Evolutionary conservation across 2,329 filamentous ascomycete genomes (phyloP), one percentile per base, ranked within the genome.

Genomic region (Drechslerella dactyloides): DNA sequence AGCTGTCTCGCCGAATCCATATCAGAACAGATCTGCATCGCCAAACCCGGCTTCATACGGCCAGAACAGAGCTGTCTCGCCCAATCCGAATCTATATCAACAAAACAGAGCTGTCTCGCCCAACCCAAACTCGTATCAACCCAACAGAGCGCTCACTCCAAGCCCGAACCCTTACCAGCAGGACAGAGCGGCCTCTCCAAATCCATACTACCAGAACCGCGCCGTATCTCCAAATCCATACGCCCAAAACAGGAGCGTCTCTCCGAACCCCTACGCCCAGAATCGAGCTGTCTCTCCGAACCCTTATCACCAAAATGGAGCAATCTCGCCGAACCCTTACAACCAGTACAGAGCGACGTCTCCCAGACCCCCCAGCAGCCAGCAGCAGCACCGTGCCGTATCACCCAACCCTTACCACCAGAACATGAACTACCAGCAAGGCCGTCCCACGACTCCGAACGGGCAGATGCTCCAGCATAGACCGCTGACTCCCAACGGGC

Each of bases 151-250:
- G 27, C 27, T 33, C 27, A 4, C 27, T 33, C 27, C 27, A 33
- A 33, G 52, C 24, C 58, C 65, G 0, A 64, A 64, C 23, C 58
- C 58, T 4, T 59, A 70, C 50, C 52, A 24, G 10, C 65, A 61
- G 27, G 62, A 74, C 59, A 59, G 74, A 59, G 61, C 55, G 46
- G 64, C 55, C 7, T 75, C 76, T 40, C 75, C 76, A 21, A 74
- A 73, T 23, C 74, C 74, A 55, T 77, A 76, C 56, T 64, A 75
- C 35, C 77, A 78, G 48, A 77, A 78, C 37, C 73, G 78, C 46
- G 79, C 76, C 11, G 77, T 77, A 35, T 80, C 80, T 15, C 79
- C 80, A n/a, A 76, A 75, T 50, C 76, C 75, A 15, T 75, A 76
- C 33, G 60, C 61, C 27, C 63, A 74, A 48, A 58, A 50, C 17